Base-by-base conservation (phyloP, 2,329 filamentous ascomycete genomes). In the Fusarium dlaminii region DNA sequence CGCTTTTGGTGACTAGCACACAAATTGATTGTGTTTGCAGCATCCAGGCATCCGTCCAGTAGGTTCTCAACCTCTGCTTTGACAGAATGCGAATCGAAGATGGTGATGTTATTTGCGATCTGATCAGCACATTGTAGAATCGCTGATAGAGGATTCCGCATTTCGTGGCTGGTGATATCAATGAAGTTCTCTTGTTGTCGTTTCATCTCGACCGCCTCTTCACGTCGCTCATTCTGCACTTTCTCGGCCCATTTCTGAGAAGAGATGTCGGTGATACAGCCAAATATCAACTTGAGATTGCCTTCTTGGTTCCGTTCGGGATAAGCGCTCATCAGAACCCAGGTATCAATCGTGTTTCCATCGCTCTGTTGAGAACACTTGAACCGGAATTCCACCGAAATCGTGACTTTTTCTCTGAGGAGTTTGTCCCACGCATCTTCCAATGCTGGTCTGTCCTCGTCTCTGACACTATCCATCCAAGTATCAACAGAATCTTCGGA, bases 221-320 rank as follows among this genome's bases (percentile, higher is more conserved):
- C 90, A 78, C 93, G 92, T 66, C 93, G 90, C 49, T 91, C 88
- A 76, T 89, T 94, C 81, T 97, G 93, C 39, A 94, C 90, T 52
- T 92, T 91, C 81, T 97, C 94, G 3, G 94, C 94, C 86, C 92
- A 92, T 80, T 97, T 97, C 80, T 96, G 93, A 61, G 93, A 90
- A 24, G 92, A 94, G 73, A 97, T 97, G 78, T 97, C 94, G 0
- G 94, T 96, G 58, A 97, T 92, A 78, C 91, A 93, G 59, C 93
- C 93, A 75, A 95, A 95, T 6, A 95, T 91, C 70, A 91, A 90
- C 83, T 94, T 94, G 58, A 95, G 86, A 34, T 85, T 84, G 8
- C 92, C 92, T 34, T 89, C 84, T 3, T 86, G 83, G 69, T 92
- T 87, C 77, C 89, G 92, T 76, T 95, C 93, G 0, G 93, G 93